Evolutionary conservation across 139 green algal genomes (phyloP).

Genomic region (Coelastrella sp.): DNA sequence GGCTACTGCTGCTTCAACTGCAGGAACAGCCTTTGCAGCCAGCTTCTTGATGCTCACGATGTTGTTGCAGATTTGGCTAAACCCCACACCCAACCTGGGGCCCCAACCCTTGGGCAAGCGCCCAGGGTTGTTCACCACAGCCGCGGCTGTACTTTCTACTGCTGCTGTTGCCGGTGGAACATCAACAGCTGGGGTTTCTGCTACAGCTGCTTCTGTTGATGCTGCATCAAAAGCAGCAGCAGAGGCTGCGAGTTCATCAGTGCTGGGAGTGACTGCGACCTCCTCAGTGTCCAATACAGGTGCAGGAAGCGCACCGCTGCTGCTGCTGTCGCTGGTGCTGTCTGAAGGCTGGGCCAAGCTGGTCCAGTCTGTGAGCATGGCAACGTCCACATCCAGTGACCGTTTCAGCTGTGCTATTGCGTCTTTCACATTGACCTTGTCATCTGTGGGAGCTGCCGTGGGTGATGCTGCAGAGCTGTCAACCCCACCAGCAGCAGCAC

Average conservation of each 20-base stretch:
- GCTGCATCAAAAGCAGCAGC: not conserved
- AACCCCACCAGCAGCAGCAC: not conserved
- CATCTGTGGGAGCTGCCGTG: not conserved
- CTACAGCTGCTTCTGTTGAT: slow-evolving; percentile 3
- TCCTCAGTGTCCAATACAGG: not conserved
- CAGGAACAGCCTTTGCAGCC: not conserved
- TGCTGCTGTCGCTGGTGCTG: not conserved
- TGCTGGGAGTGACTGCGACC: not conserved
- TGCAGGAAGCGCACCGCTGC: not conserved
- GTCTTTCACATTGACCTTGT: not conserved
- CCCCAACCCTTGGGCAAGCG: slow-evolving; percentile 36
- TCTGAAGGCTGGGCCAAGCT: not conserved
- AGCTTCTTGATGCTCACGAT: slow-evolving; percentile 18
- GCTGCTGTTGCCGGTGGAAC: not conserved
- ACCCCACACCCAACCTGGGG: slow-evolving; percentile 1
- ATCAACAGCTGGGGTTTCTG: not conserved
- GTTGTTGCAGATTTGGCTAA: slow-evolving; percentile 30
- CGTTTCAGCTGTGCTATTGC: slow-evolving; percentile 14
- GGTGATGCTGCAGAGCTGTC: not conserved
- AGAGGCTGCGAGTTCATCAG: not conserved
- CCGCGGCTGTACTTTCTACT: not conserved
- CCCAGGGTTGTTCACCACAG: not conserved
- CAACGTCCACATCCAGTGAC: slow-evolving; percentile 27
- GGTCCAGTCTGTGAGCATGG: not conserved
- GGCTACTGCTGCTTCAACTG: not conserved